A percentile compares a stretch with the other conserved stretches of the same genome.
phyloP scores from a whole-genome alignment of 1,284 basidiomycete genomes.

The Mycosarcoma mackinlayi region DNA sequence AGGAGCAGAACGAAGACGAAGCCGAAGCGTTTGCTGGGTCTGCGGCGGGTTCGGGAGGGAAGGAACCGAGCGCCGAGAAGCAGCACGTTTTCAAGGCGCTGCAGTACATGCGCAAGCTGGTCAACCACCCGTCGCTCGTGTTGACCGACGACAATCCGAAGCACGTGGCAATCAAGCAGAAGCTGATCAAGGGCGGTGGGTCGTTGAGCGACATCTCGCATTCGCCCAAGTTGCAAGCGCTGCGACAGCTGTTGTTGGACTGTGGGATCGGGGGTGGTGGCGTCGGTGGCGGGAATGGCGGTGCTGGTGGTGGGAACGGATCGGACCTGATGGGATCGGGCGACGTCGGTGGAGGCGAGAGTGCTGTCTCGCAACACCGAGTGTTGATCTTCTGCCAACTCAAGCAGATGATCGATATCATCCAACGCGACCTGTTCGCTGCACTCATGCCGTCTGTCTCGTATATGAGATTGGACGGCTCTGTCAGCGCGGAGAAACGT shows the following conservation, averaged over 20 bases:
- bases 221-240: constrained; percentile 91
- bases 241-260: constrained; percentile 71
- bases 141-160: constrained; percentile 53
- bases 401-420: constrained; percentile 98
- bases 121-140: constrained; percentile 86
- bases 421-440: constrained; percentile 92
- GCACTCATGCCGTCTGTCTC: constrained; percentile 92
- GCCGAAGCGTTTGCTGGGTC: constrained; percentile 49
- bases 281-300: constrained; percentile 71
- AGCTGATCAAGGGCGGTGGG: constrained; percentile 69
- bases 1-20: constrained; percentile 75
- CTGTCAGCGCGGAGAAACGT: constrained; percentile 60
- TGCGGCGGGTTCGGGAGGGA: constrained; percentile 71
- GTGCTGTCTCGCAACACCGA: constrained; percentile 86
- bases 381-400: constrained; percentile 99
- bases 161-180: constrained; percentile 76
- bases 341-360: constrained; percentile 71
- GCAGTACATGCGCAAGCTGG: constrained; percentile 96
- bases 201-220: constrained; percentile 82
- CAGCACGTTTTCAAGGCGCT: constrained; percentile 72
- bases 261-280: constrained; percentile 85
- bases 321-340: neutral
- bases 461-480: constrained; percentile 94
- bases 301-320: constrained; percentile 32
- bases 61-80: constrained; percentile 70